Percentiles rank a stretch among this genome's conserved stretches.
Conservation (phyloP, 108 stramenopile species). For the Fragilaria radians region DNA sequence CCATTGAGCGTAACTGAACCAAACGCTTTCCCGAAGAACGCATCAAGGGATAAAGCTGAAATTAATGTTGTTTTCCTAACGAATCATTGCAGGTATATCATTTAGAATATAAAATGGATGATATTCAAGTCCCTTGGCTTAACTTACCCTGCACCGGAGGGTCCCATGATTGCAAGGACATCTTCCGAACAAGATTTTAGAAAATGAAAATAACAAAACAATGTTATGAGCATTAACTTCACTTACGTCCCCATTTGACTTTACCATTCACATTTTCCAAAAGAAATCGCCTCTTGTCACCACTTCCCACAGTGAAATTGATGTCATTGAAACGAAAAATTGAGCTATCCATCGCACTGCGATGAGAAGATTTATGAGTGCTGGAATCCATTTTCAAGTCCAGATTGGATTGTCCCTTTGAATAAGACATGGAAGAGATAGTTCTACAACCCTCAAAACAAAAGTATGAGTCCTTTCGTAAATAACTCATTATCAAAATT, state of each 20-base stretch:
- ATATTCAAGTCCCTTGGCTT: not conserved
- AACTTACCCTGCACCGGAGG: constrained; percentile 22
- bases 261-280: constrained; percentile 10
- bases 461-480: too few relatives aligned
- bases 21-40: constrained; percentile 13
- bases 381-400: too few relatives aligned
- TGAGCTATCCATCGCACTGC: constrained; percentile 16
- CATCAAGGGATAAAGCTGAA: constrained; percentile 20
- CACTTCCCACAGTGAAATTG: constrained; percentile 14
- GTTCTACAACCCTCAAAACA: too few relatives aligned
- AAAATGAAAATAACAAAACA: not conserved
- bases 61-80: constrained; percentile 15
- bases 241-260: constrained; percentile 22
- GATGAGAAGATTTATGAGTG: too few relatives aligned
- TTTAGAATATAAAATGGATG: not conserved
- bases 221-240: not conserved
- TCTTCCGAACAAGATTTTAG: constrained; percentile 2
- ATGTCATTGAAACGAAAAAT: constrained; percentile 19
- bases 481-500: too few relatives aligned
- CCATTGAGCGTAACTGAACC: constrained; percentile 27
- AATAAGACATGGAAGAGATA: too few relatives aligned
- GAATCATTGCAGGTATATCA: not conserved
- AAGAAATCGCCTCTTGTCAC: constrained; percentile 15
- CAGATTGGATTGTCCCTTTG: too few relatives aligned
- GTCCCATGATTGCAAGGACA: constrained; percentile 20